Base-by-base conservation (phyloP, 2,329 filamentous ascomycete species). In the Fusarium sp. region DNA sequence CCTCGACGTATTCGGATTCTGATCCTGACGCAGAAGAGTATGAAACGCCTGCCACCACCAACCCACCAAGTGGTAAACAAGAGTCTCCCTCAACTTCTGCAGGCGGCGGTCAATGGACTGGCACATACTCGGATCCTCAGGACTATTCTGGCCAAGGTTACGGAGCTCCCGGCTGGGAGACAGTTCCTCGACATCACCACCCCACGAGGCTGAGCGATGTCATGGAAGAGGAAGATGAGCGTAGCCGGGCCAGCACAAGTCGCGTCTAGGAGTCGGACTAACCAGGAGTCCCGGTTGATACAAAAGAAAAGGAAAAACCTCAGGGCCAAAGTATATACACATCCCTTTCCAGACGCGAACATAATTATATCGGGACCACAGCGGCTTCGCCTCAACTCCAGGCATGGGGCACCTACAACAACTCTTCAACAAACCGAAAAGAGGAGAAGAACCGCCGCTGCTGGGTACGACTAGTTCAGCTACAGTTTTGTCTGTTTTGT, bases 141-240 rank as follows among this genome's bases (percentile, higher is more conserved):
- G 92, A 95, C 77, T 95, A 95, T 79, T 87, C 88, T 6, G 92
- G 92, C 52, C 85, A 90, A 52, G 91, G 89, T 25, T 94, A 92
- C 82, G 91, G 87, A 9, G 89, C 90, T 2, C 88, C 91, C 3
- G 92, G 90, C 18, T 97, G 94, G 94, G 94, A 97, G 73, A 85
- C 85, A n/a, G 86, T 94, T 72, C 92, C 92, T 27, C 89, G 92
- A 66, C 95, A 97, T 82, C 94, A 97, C 76, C 95, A 98, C 83
- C 95, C 95, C 0, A 97, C 95, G 10, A 87, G 95, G 66, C 86
- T 98, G 72, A 97, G 95, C 81, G 95, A 97, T 83, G 95, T 98
- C 32, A 88, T 97, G 34, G 93, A 95, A 80, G 95, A 95, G 80
- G 93, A 97, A 73, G 94, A 97, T 76, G 94, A 97, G 83, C 88